Conservation (phyloP, 176 grass and related monocot genomes). For the Phyllostachys edulis region DNA sequence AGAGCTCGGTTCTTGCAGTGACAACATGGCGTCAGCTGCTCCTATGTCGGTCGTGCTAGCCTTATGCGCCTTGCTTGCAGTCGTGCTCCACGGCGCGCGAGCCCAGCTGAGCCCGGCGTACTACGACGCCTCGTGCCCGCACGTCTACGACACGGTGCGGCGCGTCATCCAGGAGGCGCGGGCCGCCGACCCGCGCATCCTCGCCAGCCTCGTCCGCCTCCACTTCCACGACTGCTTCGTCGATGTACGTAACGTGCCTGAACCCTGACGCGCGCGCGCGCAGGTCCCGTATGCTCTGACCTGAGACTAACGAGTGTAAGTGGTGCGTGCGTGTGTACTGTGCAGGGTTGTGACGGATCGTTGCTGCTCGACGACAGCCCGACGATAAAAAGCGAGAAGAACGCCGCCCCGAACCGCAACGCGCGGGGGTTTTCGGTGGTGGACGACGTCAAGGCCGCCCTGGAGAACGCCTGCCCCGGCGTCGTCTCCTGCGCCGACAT, state of each 20-base stretch:
- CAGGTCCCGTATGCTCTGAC: background rate
- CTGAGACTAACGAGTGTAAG: background rate
- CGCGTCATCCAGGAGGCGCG: no score
- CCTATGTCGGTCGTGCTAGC: no score
- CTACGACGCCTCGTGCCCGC: no score
- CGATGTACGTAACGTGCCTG: slow-evolving; percentile 5
- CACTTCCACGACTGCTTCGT: slow-evolving; percentile 86
- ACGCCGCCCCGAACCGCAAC: slow-evolving; percentile 33
- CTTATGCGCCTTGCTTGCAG: no score
- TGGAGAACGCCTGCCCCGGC: slow-evolving; percentile 64
- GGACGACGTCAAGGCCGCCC: slow-evolving; percentile 59
- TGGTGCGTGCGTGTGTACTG: background rate
- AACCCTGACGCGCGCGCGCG: no score
- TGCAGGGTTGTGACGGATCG: slow-evolving; percentile 81
- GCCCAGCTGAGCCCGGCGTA: no score
- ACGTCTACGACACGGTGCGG: no score
- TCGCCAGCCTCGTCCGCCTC: slow-evolving; percentile 46
- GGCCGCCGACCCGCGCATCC: slow-evolving; percentile 45
- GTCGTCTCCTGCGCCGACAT: slow-evolving; percentile 86
- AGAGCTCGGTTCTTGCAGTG: no score
- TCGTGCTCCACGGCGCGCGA: no score
- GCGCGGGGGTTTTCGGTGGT: slow-evolving; percentile 64
- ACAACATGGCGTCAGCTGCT: no score
- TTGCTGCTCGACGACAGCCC: slow-evolving; percentile 58
- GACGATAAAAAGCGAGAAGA: slow-evolving; percentile 62